Conservation (phyloP, 208 protist species). For the Crithidia sp. region DNA sequence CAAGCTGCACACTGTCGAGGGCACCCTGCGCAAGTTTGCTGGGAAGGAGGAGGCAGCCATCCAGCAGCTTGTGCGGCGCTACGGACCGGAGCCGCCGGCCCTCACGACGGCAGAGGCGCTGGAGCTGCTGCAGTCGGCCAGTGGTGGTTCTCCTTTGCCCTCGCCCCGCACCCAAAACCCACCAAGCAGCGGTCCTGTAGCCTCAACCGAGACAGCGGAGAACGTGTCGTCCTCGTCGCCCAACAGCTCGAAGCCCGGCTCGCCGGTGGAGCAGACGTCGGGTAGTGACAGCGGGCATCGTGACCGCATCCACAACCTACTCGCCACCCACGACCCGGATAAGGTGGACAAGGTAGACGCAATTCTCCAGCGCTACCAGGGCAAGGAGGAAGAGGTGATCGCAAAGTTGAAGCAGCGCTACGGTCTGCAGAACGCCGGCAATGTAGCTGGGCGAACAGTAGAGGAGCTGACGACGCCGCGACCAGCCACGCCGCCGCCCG, state of each 20-base stretch:
- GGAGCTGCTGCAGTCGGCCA: slow-evolving; percentile 6
- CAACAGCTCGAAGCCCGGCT: background rate
- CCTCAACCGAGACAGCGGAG: background rate
- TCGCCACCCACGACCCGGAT: slow-evolving; percentile 41
- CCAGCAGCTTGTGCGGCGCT: slow-evolving; percentile 51
- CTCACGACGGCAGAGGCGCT: slow-evolving; percentile 10
- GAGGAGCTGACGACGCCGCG: background rate
- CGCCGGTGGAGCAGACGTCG: background rate
- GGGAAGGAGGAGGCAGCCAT: slow-evolving; percentile 65
- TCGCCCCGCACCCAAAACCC: slow-evolving; percentile 7
- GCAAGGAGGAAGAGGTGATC: slow-evolving; percentile 45
- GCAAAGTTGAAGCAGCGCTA: slow-evolving; percentile 50
- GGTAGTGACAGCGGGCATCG: slow-evolving; percentile 12
- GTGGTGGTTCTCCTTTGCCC: background rate
- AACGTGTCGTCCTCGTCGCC: background rate
- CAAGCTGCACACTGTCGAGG: slow-evolving; percentile 56
- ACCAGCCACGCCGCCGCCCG: slow-evolving; percentile 5
- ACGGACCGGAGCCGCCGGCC: slow-evolving; percentile 52
- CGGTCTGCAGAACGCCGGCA: slow-evolving; percentile 3
- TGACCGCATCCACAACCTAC: slow-evolving; percentile 31
- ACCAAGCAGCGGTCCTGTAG: background rate
- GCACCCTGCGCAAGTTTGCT: slow-evolving; percentile 45
- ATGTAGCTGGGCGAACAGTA: background rate
- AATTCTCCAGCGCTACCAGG: slow-evolving; percentile 38
- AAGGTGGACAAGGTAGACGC: slow-evolving; percentile 46